Evolutionary conservation across 164 flowering plant genomes (phyloP), one percentile per base, ranked within the genome.

Genomic region (Magnolia sinica): DNA sequence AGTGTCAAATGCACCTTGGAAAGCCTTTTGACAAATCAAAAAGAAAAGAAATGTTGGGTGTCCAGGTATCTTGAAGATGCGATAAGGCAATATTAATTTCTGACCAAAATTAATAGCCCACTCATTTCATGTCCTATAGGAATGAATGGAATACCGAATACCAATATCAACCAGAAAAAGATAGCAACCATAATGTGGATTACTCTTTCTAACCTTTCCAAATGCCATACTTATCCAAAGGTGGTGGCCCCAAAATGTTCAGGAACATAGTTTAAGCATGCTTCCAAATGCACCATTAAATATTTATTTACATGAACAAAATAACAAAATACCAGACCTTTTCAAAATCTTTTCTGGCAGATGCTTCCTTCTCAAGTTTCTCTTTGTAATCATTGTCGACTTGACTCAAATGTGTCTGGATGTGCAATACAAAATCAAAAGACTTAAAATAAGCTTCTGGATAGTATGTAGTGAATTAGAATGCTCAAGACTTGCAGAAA

Each of bases 361-460:
- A 82, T 37, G 69, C 82, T 89, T 96, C 97, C 76, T 85, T 88
- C 61, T 90, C 92, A 80, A 90, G 88, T 77, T 77, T 96, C 75
- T 90, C 92, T 82, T 88, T 91, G 74, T 87, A 85, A 73, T 86
- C 91, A 84, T 73, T 90, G 82, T 96, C 96, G 70, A 92, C 88
- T 88, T 92, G 98, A 80, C 78, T 82, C 73, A 86, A 80, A 77
- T 89, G 98, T 10, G 84, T 87, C 99, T 95, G 85, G 75, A 77
- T 8, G 80, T 61, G 31, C 73, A 70, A 70, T 45, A 71, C 11
- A 59, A 37, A 20, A 72, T 23, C 65, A 72, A 29, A 20, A 50
- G 45, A 50, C 50, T 2, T 16, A 9, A 65, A 27, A n/a, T 31
- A 55, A 11, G 31, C 19, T 10, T 52, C 11, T 29, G 5, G 10